Base-by-base conservation (phyloP, 805 yeast genomes). In the Myxozyma lipomycoides region DNA sequence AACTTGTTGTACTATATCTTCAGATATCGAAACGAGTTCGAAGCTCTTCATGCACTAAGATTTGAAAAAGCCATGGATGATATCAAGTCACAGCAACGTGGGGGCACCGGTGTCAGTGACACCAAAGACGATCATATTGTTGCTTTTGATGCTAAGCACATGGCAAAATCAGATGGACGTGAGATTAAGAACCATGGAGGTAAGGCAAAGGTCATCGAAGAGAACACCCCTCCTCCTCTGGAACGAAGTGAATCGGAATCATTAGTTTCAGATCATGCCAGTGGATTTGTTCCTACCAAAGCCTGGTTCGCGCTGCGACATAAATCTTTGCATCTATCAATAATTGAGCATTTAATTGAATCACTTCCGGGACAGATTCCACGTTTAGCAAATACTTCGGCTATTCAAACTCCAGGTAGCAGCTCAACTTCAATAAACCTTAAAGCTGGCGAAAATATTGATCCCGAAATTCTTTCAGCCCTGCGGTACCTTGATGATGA, bases 241-340 rank as follows among this genome's bases (percentile, higher is more conserved):
- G 38, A 21, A 18, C 15, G 45, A 9, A 26, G 28, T 6, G 37
- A 43, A n/a, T 19, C 25, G 43, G 10, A 18, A 21, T 5, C 38
- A 3, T n/a, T 25, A 15, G 12, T 23, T 10, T n/a, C 15, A n/a
- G 10, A 22, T n/a, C 10, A 19, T 5, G n/a, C 28, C 12, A 67
- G 62, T 32, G 70, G 73, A 3, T 63, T 78, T 34, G 64, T 78
- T 47, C 81, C 85, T 4, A 70, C 64, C 23, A 74, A 73, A 10
- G 84, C 83, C 3, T 82, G 37, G 69, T 70, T 26, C 63, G 71
- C 41, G 12, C 17, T 38, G 34, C 46, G 49, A 52, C 55, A 53
- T 35, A 18, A 45, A 1, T 30, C 30, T 23, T 39, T 53, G 18
- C 55, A 43, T 32, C 21, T 50, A 12, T 24, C 40, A 30, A 15